Evolutionary conservation across 345 rosid species (phyloP).

Genomic region (Trapa bicornis): DNA sequence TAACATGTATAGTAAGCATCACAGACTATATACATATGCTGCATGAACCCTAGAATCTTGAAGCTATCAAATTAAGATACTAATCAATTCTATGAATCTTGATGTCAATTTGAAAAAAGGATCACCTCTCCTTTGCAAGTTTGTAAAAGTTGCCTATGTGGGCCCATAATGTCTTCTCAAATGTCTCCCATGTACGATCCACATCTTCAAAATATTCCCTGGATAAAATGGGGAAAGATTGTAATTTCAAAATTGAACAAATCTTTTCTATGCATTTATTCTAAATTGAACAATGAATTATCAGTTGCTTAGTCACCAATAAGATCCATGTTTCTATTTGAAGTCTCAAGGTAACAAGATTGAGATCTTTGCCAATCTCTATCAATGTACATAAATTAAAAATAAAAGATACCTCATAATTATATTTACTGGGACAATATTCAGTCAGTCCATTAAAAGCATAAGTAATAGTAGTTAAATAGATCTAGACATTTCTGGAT

Average conservation of each 20-base stretch:
- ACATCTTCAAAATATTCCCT: constrained; percentile 99
- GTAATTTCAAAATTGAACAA: too few relatives aligned
- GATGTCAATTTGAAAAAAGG: neutral
- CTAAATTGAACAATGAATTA: neutral
- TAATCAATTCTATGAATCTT: neutral
- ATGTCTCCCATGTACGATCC: constrained; percentile 92
- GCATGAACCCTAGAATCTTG: neutral
- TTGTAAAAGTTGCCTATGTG: constrained; percentile 68
- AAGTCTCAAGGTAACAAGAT: neutral
- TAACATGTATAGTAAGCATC: neutral
- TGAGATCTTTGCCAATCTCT: neutral
- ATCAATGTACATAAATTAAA: neutral
- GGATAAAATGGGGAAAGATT: constrained; percentile 6
- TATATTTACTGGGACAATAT: neutral
- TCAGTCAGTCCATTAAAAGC: neutral
- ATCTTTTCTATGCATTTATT: too few relatives aligned
- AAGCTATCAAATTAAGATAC: neutral
- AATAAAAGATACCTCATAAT: neutral
- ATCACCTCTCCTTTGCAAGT: constrained; percentile 93
- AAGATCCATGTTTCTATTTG: neutral
- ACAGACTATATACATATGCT: neutral
- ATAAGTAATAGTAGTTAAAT: neutral
- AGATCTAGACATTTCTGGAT: neutral
- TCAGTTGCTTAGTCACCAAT: neutral
- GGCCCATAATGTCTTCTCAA: constrained; percentile 92